Base-by-base conservation (phyloP, 768 basidiomycete genomes). In the Boletellus ananiceps region DNA sequence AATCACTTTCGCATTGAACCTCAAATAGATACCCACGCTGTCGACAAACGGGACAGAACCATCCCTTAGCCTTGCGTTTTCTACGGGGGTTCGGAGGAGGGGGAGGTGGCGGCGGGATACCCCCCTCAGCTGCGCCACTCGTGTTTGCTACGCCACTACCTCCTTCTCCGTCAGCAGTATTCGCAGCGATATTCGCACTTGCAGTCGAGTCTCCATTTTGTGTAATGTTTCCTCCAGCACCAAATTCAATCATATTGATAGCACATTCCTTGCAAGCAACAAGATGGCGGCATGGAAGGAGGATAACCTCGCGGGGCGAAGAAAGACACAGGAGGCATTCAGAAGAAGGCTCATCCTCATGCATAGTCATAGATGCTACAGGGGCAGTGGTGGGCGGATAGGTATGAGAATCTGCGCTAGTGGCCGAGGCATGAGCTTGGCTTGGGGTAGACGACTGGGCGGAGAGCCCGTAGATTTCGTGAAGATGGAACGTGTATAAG, bases 251-350 rank as follows among this genome's bases (percentile, higher is more conserved):
- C 93, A 97, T 97, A 63, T 95, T 95, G 45, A 96, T 69, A 1
- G 93, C 93, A 62, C 93, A 97, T 40, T 95, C 93, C 60, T 88
- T 85, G 73, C 93, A 97, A 5, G 93, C 93, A 50, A 97, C 93
- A 27, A 97, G 78, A 70, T 97, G 93, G 40, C 93, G 74, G 66
- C 93, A 97, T 0, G 93, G 93, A 5, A 96, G 79, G 12, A 97
- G 80, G 7, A 97, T 91, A 36, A 97, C 93, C 61, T 95, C 91
- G 41, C 91, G 80, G 1, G 92, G 86, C 0, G 85, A 83, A 3
- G 87, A 88, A 38, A 97, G 79, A 60, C 93, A 97, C 31, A 97
- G 75, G 11, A 97, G 82, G 70, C 93, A 96, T 63, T 96, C 93
- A 38, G 88, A 87, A 16, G 86, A 84, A 18, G 86, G 82, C 16